Evolutionary conservation across 768 basidiomycete species (phyloP), one percentile per base, ranked within the genome.

Genomic region (Coprinopsis strossmayeri): DNA sequence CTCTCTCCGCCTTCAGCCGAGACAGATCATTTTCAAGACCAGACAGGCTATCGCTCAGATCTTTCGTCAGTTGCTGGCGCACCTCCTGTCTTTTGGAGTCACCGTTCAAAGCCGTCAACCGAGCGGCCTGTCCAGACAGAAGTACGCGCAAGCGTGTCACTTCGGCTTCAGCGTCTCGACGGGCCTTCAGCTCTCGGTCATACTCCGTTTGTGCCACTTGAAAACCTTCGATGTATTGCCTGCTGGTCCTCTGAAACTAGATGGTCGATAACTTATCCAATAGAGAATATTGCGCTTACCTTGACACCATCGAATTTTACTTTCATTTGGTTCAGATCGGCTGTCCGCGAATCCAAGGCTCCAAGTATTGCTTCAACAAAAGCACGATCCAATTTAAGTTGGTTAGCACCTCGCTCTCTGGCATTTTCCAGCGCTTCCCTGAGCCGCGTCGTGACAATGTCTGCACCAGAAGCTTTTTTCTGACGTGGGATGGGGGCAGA

Each of bases 161-260:
- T 67, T 97, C 93, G 0, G 89, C 84, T 66, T 98, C 93, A 1
- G 90, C 87, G 54, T 97, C 93, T 15, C 90, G 81, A 17, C 95
- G 79, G 18, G 84, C 81, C 49, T 87, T 83, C 28, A 93, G 74
- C 64, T 98, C 96, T 45, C 81, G 81, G 60, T 97, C 94, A 61
- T 95, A 97, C 61, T 98, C 96, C 35, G 86, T 84, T 57, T 93
- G 89, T 1, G 95, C 93, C 21, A 94, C 92, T 0, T 84, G 84
- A 34, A 99, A 71, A 34, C 96, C 96, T 53, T 93, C 87, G 48
- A 93, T 88, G 53, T 89, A 94, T 55, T 91, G 88, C 54, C 88
- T 87, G 61, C 91, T 96, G 41, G 88, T 82, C 43, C 95, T 75
- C 95, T 99, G 61, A 27, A 26, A 41, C 45, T 39, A 15, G 45